Conservation (phyloP, 2,329 filamentous ascomycete species). For the Aspergillus sp. region DNA sequence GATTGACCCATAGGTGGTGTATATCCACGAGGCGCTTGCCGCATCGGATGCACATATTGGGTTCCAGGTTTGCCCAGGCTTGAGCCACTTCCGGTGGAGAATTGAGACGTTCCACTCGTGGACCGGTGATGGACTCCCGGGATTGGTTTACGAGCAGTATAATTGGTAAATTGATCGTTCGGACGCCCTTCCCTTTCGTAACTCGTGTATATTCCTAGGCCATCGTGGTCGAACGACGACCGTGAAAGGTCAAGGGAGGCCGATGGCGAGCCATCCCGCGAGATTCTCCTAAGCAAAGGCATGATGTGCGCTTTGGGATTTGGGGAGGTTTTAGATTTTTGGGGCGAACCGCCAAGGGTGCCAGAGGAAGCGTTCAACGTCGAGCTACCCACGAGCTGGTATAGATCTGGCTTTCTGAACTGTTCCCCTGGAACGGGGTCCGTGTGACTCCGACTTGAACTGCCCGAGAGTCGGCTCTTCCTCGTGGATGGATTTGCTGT, state of each 20-base stretch:
- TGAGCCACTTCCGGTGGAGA: constrained; percentile 47
- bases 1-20: constrained; percentile 53
- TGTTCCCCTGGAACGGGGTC: neutral
- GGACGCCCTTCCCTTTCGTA: constrained; percentile 28
- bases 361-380: constrained; percentile 15
- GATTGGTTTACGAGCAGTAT: constrained; percentile 39
- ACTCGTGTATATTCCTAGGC: constrained; percentile 52
- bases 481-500: neutral
- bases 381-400: neutral
- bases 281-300: constrained; percentile 55
- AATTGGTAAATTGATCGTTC: constrained; percentile 40
- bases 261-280: constrained; percentile 47
- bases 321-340: constrained; percentile 16
- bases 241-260: constrained; percentile 55
- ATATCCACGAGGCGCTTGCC: constrained; percentile 54
- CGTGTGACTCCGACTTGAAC: neutral
- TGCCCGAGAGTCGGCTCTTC: neutral
- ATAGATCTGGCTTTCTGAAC: neutral
- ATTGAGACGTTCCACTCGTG: constrained; percentile 55
- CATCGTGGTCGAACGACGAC: constrained; percentile 56
- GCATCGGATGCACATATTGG: constrained; percentile 56
- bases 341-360: constrained; percentile 16
- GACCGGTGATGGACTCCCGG: constrained; percentile 51
- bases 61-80: constrained; percentile 50
- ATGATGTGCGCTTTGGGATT: constrained; percentile 49